A percentile compares a stretch with the other conserved stretches of the same genome.
phyloP scores from a whole-genome alignment of 495 filamentous ascomycete genomes.

The Lasiosphaeria hispida region DNA sequence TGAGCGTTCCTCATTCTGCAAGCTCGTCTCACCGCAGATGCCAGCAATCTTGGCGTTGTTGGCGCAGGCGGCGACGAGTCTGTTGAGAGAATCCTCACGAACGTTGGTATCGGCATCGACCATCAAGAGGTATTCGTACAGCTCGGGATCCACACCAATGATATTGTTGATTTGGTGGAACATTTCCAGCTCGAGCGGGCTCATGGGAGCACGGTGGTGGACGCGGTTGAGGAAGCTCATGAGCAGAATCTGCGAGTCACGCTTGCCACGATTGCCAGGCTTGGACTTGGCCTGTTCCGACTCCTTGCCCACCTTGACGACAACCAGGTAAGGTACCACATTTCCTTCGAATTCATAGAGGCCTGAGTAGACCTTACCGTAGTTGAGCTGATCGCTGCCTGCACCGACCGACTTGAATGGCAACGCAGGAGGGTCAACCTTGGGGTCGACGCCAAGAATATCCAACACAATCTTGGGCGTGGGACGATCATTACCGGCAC shows the following conservation, averaged over 20 bases:
- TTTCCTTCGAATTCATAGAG: slow-evolving; percentile 97
- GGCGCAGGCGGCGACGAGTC: slow-evolving; percentile 87
- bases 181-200: slow-evolving; percentile 92
- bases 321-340: slow-evolving; percentile 91
- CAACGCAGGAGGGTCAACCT: slow-evolving; percentile 89
- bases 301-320: slow-evolving; percentile 96
- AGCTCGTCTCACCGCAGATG: slow-evolving; percentile 95
- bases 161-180: slow-evolving; percentile 99
- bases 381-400: slow-evolving; percentile 92
- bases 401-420: slow-evolving; percentile 89
- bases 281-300: slow-evolving; percentile 89
- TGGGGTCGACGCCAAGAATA: slow-evolving; percentile 94
- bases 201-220: slow-evolving; percentile 90
- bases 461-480: slow-evolving; percentile 97
- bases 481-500: slow-evolving; percentile 92
- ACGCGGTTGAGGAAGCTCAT: slow-evolving; percentile 95
- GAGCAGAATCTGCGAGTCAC: slow-evolving; percentile 86
- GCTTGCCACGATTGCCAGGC: slow-evolving; percentile 96
- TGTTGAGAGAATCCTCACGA: slow-evolving; percentile 84
- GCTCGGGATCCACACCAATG: slow-evolving; percentile 93
- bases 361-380: slow-evolving; percentile 97
- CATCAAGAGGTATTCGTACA: slow-evolving; percentile 97
- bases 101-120: slow-evolving; percentile 98
- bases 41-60: slow-evolving; percentile 95
- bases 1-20: slow-evolving; percentile 88